Conservation (phyloP, 2,329 filamentous ascomycete genomes). For the Pseudocercospora crystallina region DNA sequence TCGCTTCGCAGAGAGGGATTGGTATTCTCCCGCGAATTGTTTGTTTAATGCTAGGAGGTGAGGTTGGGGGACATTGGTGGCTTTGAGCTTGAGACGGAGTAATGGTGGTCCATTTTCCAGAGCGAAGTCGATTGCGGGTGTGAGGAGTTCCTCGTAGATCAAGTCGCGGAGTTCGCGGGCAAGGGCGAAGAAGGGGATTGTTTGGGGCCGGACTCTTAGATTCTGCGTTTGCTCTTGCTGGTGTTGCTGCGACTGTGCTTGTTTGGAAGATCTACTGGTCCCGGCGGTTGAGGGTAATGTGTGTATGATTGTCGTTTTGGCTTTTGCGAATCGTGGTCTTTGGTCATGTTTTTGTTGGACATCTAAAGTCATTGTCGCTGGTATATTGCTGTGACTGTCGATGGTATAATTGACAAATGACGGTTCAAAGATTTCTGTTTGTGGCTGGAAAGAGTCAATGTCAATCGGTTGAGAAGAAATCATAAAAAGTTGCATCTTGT, state of each 20-base stretch:
- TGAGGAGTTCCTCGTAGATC: constrained; percentile 11
- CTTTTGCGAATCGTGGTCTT: background rate
- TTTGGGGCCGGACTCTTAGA: background rate
- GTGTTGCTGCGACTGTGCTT: too few relatives aligned
- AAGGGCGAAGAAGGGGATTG: constrained; percentile 10
- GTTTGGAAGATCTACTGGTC: too few relatives aligned
- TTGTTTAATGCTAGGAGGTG: constrained; percentile 7
- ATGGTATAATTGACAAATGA: too few relatives aligned
- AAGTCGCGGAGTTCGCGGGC: constrained; percentile 14
- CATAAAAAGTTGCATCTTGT: too few relatives aligned
- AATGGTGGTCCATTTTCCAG: background rate
- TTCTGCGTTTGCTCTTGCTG: background rate
- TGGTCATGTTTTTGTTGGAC: too few relatives aligned
- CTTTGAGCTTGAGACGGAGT: constrained; percentile 1
- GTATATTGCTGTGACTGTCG: too few relatives aligned
- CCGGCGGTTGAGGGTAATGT: too few relatives aligned
- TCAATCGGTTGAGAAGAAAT: too few relatives aligned
- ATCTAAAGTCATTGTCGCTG: too few relatives aligned
- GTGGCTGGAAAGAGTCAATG: too few relatives aligned
- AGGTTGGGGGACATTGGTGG: background rate
- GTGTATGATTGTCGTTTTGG: background rate
- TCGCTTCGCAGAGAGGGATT: background rate
- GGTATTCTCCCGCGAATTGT: constrained; percentile 9
- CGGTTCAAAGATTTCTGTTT: too few relatives aligned
- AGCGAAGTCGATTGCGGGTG: too few relatives aligned